A percentile compares a stretch with the other conserved stretches of the same genome.
phyloP scores from a whole-genome alignment of 169 alveolate species.

The Plasmodium adleri region DNA sequence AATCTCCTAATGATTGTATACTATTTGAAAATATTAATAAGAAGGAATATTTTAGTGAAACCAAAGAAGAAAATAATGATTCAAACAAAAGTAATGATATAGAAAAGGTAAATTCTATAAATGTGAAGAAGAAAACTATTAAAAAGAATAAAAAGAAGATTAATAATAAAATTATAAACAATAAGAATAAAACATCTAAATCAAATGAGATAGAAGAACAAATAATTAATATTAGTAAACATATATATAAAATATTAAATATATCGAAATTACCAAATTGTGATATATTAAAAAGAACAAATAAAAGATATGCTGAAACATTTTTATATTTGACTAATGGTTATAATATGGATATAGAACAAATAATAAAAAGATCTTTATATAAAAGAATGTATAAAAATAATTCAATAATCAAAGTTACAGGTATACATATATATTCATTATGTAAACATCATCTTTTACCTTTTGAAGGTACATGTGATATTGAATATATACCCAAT shows the following conservation, averaged over 20 bases:
- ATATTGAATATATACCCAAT: conserved; percentile 54
- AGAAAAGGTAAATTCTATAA: not conserved
- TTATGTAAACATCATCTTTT: conserved; percentile 72
- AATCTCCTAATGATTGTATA: too few relatives aligned
- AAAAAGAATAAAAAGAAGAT: not conserved
- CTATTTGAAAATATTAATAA: too few relatives aligned
- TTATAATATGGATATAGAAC: conserved; percentile 24
- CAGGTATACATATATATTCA: conserved; percentile 49
- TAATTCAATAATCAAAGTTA: conserved; percentile 27
- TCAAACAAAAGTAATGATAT: not conserved
- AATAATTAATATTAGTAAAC: conserved; percentile 14
- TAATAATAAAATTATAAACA: not conserved
- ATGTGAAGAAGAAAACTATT: not conserved
- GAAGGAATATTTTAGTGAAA: too few relatives aligned
- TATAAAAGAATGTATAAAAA: conserved; percentile 66
- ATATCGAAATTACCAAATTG: conserved; percentile 23
- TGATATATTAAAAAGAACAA: conserved; percentile 58
- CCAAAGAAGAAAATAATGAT: not conserved
- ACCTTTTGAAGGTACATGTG: conserved; percentile 70
- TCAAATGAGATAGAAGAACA: not conserved
- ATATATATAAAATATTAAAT: conserved; percentile 24
- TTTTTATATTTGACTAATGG: conserved; percentile 60
- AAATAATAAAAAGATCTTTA: conserved; percentile 38
- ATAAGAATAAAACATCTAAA: not conserved
- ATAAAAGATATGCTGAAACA: conserved; percentile 40